These are phyloP conservation scores for Pichia terricola DNA, from an alignment of 1,139 yeast genomes.

Conservation along the genomic window DNA sequence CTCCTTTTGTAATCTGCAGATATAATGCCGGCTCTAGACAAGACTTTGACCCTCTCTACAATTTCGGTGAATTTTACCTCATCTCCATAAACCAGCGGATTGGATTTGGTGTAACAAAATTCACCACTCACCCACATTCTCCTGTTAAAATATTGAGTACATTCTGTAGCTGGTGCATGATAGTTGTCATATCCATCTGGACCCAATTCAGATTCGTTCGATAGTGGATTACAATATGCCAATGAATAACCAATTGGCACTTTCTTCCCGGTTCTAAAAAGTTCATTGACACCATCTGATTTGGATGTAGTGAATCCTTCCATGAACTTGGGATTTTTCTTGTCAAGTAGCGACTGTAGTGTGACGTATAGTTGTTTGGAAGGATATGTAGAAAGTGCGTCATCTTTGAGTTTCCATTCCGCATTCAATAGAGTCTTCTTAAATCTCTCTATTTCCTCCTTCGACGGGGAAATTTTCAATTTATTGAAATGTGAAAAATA, in stretches of 20 bases:
- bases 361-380: constrained; percentile 21
- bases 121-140: constrained; percentile 81
- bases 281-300: background rate
- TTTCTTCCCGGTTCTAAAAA: constrained; percentile 17
- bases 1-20: constrained; percentile 20
- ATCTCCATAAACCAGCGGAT: constrained; percentile 30
- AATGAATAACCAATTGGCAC: constrained; percentile 55
- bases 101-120: constrained; percentile 30
- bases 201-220: constrained; percentile 39
- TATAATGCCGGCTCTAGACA: constrained; percentile 11
- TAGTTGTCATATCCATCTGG: constrained; percentile 76
- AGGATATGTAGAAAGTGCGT: constrained; percentile 18
- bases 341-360: constrained; percentile 18
- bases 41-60: constrained; percentile 14
- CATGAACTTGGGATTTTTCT: constrained; percentile 10
- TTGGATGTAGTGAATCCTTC: background rate
- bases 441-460: constrained; percentile 4
- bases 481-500: too few species aligned
- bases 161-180: constrained; percentile 49
- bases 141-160: constrained; percentile 34
- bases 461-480: too few species aligned
- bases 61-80: constrained; percentile 37
- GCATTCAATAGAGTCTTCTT: constrained; percentile 10
- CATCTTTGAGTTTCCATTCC: constrained; percentile 19
- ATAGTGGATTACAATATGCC: constrained; percentile 51